Percentiles rank a stretch among this genome's conserved stretches.
phyloP scores from a whole-genome alignment of 768 basidiomycete genomes.

The Chalciporus piperatus region DNA sequence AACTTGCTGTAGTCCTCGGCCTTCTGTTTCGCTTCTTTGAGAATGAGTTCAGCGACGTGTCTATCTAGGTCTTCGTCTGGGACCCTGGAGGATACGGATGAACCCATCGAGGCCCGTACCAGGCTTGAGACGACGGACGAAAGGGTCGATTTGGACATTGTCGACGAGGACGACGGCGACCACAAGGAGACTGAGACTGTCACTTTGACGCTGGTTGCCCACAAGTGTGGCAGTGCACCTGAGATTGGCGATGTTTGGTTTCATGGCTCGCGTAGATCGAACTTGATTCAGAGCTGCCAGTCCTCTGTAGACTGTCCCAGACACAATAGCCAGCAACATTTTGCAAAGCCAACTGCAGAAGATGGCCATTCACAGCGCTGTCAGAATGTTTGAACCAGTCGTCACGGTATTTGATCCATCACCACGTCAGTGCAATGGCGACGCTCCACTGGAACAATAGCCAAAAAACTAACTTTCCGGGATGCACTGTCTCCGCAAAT shows the following conservation, averaged over 20 bases:
- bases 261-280: too few species aligned
- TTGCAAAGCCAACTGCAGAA: neutral
- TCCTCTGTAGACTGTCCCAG: too few species aligned
- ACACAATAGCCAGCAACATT: too few species aligned
- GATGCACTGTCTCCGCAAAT: too few species aligned
- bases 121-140: conserved; percentile 84
- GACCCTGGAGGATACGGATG: conserved; percentile 54
- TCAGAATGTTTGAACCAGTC: too few species aligned
- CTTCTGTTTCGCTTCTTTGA: conserved; percentile 91
- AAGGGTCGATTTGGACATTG: conserved; percentile 54
- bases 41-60: conserved; percentile 87
- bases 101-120: conserved; percentile 75
- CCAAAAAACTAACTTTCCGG: too few species aligned
- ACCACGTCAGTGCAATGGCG: too few species aligned
- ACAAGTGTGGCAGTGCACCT: neutral
- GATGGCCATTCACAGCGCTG: too few species aligned
- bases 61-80: conserved; percentile 86
- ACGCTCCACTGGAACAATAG: too few species aligned
- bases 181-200: neutral
- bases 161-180: neutral
- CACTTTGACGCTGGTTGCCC: too few species aligned
- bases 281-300: too few species aligned
- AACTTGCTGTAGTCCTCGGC: conserved; percentile 74
- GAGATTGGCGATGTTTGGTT: conserved; percentile 23
- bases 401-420: too few species aligned